phyloP scores from a whole-genome alignment of 192 early-diverging fungal species.

The Coemansia aciculifera region DNA sequence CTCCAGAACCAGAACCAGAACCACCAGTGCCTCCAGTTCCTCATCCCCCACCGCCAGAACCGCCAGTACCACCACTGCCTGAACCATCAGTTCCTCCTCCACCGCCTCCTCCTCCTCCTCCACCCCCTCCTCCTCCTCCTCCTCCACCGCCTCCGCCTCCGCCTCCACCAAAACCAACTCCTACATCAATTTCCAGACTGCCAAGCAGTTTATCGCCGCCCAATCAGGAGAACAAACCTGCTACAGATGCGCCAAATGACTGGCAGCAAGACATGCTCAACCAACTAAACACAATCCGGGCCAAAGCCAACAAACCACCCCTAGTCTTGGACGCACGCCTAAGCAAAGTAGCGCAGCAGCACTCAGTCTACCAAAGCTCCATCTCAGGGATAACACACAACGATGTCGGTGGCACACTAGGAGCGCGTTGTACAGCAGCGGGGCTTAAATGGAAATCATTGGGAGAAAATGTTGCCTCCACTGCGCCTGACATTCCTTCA shows the following conservation, averaged over 20 bases:
- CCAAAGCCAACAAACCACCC: conserved; percentile 27
- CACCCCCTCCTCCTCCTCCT: not conserved
- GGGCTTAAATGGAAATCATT: conserved; percentile 35
- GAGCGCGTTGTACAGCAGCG: conserved; percentile 23
- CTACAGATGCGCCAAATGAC: not conserved
- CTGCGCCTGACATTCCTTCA: conserved; percentile 20
- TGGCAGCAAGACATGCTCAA: conserved; percentile 46
- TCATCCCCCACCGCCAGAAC: not conserved
- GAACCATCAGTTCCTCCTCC: not conserved
- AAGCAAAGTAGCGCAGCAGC: conserved; percentile 34
- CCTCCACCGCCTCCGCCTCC: not conserved
- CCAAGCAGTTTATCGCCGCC: not conserved
- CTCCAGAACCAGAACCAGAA: not conserved
- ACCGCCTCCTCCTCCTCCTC: not conserved
- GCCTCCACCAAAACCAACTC: not conserved
- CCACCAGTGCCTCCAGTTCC: not conserved
- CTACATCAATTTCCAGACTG: not conserved
- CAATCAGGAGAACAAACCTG: not conserved
- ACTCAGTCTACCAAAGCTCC: conserved; percentile 38
- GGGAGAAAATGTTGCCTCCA: conserved; percentile 44
- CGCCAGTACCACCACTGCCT: not conserved
- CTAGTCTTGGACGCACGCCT: conserved; percentile 23
- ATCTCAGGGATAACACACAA: conserved; percentile 31
- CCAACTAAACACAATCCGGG: conserved; percentile 36
- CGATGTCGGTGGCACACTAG: conserved; percentile 24